A percentile compares a stretch with the other conserved stretches of the same genome.
These are phyloP conservation scores for Candida andamanensis DNA, from an alignment of 805 yeast genomes.

Conservation along the genomic window DNA sequence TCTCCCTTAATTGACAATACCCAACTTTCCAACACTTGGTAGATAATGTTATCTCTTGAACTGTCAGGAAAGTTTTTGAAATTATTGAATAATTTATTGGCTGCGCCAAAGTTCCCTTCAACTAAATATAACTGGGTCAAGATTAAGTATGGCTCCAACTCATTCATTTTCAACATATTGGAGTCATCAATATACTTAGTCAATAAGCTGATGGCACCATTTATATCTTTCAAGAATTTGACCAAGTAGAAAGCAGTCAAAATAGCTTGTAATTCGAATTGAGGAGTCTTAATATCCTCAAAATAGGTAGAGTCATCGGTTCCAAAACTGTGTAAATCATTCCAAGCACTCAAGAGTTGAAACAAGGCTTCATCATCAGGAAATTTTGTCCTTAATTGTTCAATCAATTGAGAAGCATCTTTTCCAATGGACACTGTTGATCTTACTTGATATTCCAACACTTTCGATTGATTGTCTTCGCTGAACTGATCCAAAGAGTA, in stretches of 20 bases:
- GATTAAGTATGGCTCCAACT: constrained; percentile 38
- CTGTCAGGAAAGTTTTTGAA: constrained; percentile 31
- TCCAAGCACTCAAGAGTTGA: constrained; percentile 37
- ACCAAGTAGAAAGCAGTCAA: constrained; percentile 36
- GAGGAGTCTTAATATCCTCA: constrained; percentile 31
- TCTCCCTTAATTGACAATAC: constrained; percentile 34
- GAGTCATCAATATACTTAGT: constrained; percentile 21
- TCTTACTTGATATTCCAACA: constrained; percentile 37
- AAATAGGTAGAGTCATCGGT: constrained; percentile 40
- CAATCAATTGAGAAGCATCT: constrained; percentile 38
- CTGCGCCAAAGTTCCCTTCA: constrained; percentile 31
- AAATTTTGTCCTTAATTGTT: constrained; percentile 26
- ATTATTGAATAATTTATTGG: constrained; percentile 26
- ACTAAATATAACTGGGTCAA: constrained; percentile 36
- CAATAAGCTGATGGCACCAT: constrained; percentile 31
- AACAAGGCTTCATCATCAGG: constrained; percentile 32
- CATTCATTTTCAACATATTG: constrained; percentile 19
- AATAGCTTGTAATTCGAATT: constrained; percentile 37
- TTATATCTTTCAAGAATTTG: constrained; percentile 29
- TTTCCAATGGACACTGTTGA: constrained; percentile 31
- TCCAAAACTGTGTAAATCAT: constrained; percentile 39
- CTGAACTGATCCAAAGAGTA: constrained; percentile 36
- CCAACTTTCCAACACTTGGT: constrained; percentile 79
- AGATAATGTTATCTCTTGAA: constrained; percentile 61
- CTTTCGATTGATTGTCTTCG: constrained; percentile 31